Base-by-base conservation (phyloP, 129 eudicot genomes). In the Helianthus tuberosus region DNA sequence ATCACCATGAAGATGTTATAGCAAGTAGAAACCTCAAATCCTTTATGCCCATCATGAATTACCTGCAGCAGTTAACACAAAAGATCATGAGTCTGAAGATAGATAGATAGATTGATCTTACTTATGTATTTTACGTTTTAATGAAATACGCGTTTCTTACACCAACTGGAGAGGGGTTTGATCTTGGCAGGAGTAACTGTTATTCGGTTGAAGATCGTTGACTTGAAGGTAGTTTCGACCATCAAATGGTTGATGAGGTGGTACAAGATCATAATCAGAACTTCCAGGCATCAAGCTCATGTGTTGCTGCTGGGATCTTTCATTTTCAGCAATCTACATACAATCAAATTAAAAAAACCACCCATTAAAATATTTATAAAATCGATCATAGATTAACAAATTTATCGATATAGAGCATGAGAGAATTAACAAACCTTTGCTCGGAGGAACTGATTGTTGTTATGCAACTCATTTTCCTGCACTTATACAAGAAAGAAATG, bases 261-360 rank as follows among this genome's bases (percentile, higher is more conserved):
- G 78, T 43, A 82, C 88, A 1, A 93, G 74, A 66, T 88, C 91
- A 44, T 84, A 85, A 27, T 79, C 96, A 13, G 88, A 81, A 78
- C 83, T 88, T 54, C 98, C 96, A 9, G 96, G 96, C 96, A 93
- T 93, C 83, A 93, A 78, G 69, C 75, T 90, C 93, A 93, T 90
- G 50, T 87, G 96, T 76, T 89, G 92, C 78, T 91, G 91, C 27
- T 84, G 96, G 27, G 86, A 92, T 83, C 97, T 86, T 80, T 90
- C 97, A 48, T 82, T 86, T 77, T 91, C 97, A 79, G 97, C 84
- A 62, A 93, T 88, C 98, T 90, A 43, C 11, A 27, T 6, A 27
- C 4, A 11, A n/a, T 15, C 11, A 49, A 1, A 58, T 57, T 20
- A 17, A 1, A 55, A 10, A 6, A 23, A 13, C 39, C 23, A 10